Evolutionary conservation across 768 basidiomycete species (phyloP).

Genomic region (Panus rudis): DNA sequence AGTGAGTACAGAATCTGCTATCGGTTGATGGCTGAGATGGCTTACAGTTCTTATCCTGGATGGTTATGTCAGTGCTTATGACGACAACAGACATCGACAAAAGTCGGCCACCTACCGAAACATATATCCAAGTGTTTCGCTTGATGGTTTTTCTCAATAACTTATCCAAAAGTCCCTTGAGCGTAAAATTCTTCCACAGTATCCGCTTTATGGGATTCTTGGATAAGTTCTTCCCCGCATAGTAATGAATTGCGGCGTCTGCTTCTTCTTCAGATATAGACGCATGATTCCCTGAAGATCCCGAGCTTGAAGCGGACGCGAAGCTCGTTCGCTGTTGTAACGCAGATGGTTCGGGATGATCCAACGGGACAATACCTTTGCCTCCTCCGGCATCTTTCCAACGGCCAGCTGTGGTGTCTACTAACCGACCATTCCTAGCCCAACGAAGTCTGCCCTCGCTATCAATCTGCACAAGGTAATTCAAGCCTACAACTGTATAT

Average conservation of each 20-base stretch:
- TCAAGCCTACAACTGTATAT: conserved; percentile 36
- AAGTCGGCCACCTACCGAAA: conserved; percentile 35
- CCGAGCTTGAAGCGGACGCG: conserved; percentile 12
- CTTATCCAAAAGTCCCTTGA: conserved; percentile 43
- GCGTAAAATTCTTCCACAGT: conserved; percentile 40
- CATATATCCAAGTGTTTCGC: conserved; percentile 65
- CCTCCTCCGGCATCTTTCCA: conserved; percentile 61
- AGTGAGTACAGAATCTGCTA: neutral
- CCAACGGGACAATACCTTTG: conserved; percentile 39
- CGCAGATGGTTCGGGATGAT: conserved; percentile 16
- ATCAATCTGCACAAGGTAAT: conserved; percentile 57
- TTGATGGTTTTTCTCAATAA: conserved; percentile 51
- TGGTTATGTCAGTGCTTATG: conserved; percentile 1
- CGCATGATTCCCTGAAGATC: conserved; percentile 6
- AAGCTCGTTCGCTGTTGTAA: conserved; percentile 17
- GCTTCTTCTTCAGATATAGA: conserved; percentile 13
- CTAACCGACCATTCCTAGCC: conserved; percentile 48
- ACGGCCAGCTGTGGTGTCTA: conserved; percentile 52
- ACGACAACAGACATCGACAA: too few species aligned
- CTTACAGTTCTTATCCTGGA: conserved; percentile 48
- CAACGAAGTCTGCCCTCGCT: conserved; percentile 46
- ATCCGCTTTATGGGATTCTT: conserved; percentile 31
- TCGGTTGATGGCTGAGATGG: conserved; percentile 1
- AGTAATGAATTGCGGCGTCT: conserved; percentile 38
- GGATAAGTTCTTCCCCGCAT: conserved; percentile 23